Evolutionary conservation across 495 filamentous ascomycete species (phyloP), one percentile per base, ranked within the genome.

Genomic region (Podospora tetraspora): DNA sequence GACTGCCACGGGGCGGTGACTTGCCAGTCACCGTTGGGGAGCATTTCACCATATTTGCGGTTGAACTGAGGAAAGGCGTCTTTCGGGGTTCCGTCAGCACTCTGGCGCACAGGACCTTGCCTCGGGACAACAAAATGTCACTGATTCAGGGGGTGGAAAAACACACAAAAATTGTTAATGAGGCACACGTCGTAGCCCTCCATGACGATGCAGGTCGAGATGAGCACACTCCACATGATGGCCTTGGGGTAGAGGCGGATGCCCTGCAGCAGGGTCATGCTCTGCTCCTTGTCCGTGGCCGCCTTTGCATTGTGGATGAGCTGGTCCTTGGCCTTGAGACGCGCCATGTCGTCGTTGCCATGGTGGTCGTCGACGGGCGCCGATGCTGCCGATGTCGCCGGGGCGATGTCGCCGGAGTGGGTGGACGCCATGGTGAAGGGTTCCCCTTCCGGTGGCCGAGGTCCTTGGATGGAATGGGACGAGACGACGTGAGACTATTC

Each of bases 1-100:
- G 91, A 80, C 79, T 93, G 90, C 91, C 91, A 94, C 67, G 87
- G 74, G 16, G 91, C 89, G 19, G 90, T 79, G 10, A 94, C 82
- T 71, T 92, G 83, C 76, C 90, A 92, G 3, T 76, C 72, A n/a
- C 87, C 89, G 61, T 88, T 75, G 1, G 80, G 59, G 13, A 84
- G 66, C 70, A 79, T 72, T 65, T 86, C 80, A 30, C 91, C 91
- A 74, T 92, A 93, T 69, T 90, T 91, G 68, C 77, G 77, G 71
- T 89, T 90, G 81, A 92, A 93, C 72, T 84, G 80, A 0, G 80
- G 80, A 62, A 85, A 85, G 23, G 82, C 84, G 70, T 85, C 81
- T 81, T 63, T 24, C 0, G 4, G 37, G 21, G 19, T 16, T 37
- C 34, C 4, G 34, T 52, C 43, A 52, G 43, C 7, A 52, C 43